phyloP scores from a whole-genome alignment of 768 basidiomycete genomes.

The Suillus subalutaceus region DNA sequence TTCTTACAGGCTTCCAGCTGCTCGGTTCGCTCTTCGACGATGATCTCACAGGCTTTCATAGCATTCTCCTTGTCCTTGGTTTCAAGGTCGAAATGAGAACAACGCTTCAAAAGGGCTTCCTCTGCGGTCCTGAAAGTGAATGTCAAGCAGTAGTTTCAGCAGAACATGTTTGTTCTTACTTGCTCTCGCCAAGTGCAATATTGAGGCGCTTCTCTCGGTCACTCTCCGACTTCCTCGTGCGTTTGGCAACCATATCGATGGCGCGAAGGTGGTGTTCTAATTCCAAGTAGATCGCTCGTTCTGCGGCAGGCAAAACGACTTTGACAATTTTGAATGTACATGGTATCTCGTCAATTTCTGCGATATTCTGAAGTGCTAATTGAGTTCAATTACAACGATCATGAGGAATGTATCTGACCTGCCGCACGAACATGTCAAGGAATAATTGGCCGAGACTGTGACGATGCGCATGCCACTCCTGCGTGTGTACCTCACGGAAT shows the following conservation, averaged over 20 bases:
- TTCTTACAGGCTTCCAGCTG: slow-evolving; percentile 80
- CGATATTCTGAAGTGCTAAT: slow-evolving; percentile 67
- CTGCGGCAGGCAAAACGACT: slow-evolving; percentile 85
- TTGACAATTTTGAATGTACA: slow-evolving; percentile 64
- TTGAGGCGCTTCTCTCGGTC: slow-evolving; percentile 90
- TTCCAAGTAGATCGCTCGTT: slow-evolving; percentile 93
- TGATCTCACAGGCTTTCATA: slow-evolving; percentile 91
- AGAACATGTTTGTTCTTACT: slow-evolving; percentile 41
- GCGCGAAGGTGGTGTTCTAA: slow-evolving; percentile 92
- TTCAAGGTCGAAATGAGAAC: slow-evolving; percentile 92
- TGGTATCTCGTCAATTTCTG: slow-evolving; percentile 96
- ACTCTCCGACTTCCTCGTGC: slow-evolving; percentile 68
- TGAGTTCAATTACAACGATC: slow-evolving; percentile 10
- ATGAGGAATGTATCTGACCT: slow-evolving; percentile 50
- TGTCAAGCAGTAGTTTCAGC: neutral
- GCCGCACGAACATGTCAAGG: slow-evolving; percentile 80
- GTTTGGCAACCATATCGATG: slow-evolving; percentile 78
- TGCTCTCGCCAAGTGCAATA: slow-evolving; percentile 87
- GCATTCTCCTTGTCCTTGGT: slow-evolving; percentile 72
- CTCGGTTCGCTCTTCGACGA: slow-evolving; percentile 77
- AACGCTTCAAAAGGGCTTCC: slow-evolving; percentile 92
- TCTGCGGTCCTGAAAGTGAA: slow-evolving; percentile 68
- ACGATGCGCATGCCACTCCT: slow-evolving; percentile 91
- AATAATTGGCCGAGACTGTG: slow-evolving; percentile 82
- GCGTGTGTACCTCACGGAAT: slow-evolving; percentile 90